Conservation (phyloP, 1,139 yeast genomes). For the Suhomyces bolitotheri region DNA sequence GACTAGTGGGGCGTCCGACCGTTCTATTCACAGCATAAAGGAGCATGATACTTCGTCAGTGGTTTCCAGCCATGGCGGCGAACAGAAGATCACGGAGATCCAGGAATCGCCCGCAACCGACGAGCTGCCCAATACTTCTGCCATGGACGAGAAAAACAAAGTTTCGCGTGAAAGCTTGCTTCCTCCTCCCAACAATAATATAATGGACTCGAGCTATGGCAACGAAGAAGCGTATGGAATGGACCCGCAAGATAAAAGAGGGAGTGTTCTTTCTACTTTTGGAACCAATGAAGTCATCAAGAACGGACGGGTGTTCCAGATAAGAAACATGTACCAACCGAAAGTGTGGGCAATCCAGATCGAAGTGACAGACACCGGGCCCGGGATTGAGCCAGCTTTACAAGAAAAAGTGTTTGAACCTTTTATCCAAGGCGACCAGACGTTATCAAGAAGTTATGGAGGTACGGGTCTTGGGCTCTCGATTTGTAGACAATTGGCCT, state of each 20-base stretch:
- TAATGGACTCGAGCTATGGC: background rate
- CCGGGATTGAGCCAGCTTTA: conserved; percentile 80
- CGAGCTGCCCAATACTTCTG: background rate
- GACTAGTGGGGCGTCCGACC: conserved; percentile 3
- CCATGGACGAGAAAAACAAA: background rate
- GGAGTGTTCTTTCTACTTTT: conserved; percentile 4
- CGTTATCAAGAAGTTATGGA: conserved; percentile 85
- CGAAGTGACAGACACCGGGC: conserved; percentile 86
- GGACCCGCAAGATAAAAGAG: background rate
- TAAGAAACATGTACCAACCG: conserved; percentile 39
- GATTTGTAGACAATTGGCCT: conserved; percentile 87
- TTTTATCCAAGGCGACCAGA: conserved; percentile 95
- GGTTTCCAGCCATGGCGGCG: conserved; percentile 1
- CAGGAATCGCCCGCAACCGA: conserved; percentile 1
- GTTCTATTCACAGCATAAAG: conserved; percentile 1
- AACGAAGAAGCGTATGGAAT: background rate
- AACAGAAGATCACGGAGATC: background rate
- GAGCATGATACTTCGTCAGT: conserved; percentile 5
- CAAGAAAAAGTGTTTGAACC: conserved; percentile 92
- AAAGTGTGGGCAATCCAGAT: conserved; percentile 67
- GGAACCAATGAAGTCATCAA: conserved; percentile 22
- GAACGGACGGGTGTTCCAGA: conserved; percentile 35
- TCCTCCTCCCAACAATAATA: background rate
- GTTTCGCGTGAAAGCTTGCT: background rate
- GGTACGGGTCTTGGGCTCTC: conserved; percentile 96